These are phyloP conservation scores for Botrytis cinerea DNA, from an alignment of 2,329 filamentous ascomycete genomes.

Conservation along the genomic window DNA sequence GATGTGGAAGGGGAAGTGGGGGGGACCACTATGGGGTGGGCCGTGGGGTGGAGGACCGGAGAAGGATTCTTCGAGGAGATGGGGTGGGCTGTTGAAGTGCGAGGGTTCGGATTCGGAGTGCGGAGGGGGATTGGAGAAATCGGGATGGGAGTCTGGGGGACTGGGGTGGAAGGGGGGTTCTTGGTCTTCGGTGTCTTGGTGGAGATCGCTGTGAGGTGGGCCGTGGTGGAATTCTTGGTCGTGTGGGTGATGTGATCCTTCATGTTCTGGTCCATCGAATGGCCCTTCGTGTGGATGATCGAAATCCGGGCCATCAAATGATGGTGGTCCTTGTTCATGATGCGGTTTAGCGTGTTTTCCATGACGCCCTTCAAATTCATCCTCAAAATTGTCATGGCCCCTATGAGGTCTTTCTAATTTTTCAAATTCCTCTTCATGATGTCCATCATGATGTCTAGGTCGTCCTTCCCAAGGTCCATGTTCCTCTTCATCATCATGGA, in stretches of 20 bases:
- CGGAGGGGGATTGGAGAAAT: neutral
- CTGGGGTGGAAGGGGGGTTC: neutral
- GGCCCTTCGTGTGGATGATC: neutral
- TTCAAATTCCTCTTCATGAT: constrained; percentile 9
- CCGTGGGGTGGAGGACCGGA: neutral
- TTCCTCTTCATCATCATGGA: constrained; percentile 2
- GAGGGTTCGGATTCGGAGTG: neutral
- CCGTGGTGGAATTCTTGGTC: neutral
- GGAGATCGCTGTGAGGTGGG: neutral
- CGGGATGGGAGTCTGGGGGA: no score
- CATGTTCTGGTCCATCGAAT: neutral
- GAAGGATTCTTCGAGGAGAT: neutral
- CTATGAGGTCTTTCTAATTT: neutral
- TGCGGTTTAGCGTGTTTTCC: neutral
- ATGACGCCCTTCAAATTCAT: neutral
- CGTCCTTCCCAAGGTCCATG: neutral
- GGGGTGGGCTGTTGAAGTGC: neutral
- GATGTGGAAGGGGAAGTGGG: constrained; percentile 26
- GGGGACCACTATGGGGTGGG: constrained; percentile 1
- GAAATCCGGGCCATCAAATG: neutral
- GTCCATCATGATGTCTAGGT: neutral
- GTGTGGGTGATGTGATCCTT: constrained; percentile 7
- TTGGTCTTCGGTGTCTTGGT: neutral
- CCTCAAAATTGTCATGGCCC: neutral
- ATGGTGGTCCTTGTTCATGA: neutral